Conservation (phyloP, 1,139 yeast species). For the Blastobotrys capitulatus region DNA sequence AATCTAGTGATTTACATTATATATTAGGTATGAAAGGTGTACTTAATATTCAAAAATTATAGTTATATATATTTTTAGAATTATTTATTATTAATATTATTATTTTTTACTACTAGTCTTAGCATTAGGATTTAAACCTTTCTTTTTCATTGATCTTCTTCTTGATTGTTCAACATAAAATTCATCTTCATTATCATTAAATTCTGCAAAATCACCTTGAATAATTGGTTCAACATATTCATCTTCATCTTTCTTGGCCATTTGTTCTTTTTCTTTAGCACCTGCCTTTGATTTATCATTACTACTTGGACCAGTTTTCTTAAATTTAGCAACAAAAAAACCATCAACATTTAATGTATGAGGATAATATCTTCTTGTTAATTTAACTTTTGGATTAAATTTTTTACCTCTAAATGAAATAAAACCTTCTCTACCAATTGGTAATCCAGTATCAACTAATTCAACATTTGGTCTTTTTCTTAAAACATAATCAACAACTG, state of each 20-base stretch:
- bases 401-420: constrained; percentile 90
- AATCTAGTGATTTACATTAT: neutral
- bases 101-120: constrained; percentile 21
- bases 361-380: constrained; percentile 95
- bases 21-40: constrained; percentile 6
- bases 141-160: constrained; percentile 66
- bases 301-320: constrained; percentile 82
- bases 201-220: constrained; percentile 77
- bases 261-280: constrained; percentile 82
- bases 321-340: constrained; percentile 93
- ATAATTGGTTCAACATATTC: constrained; percentile 70
- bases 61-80: neutral
- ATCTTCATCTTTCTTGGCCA: constrained; percentile 60
- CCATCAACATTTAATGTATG: constrained; percentile 99
- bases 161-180: constrained; percentile 69
- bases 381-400: constrained; percentile 66
- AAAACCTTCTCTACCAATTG: constrained; percentile 94
- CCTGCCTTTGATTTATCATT: constrained; percentile 65
- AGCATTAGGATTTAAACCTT: constrained; percentile 69
- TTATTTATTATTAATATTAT: neutral
- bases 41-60: neutral
- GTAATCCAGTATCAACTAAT: constrained; percentile 88
- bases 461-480: constrained; percentile 95
- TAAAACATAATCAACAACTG: constrained; percentile 96
- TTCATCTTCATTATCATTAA: constrained; percentile 72